phyloP scores from a whole-genome alignment of 495 filamentous ascomycete species.

The Hypoxylon trugodes region DNA sequence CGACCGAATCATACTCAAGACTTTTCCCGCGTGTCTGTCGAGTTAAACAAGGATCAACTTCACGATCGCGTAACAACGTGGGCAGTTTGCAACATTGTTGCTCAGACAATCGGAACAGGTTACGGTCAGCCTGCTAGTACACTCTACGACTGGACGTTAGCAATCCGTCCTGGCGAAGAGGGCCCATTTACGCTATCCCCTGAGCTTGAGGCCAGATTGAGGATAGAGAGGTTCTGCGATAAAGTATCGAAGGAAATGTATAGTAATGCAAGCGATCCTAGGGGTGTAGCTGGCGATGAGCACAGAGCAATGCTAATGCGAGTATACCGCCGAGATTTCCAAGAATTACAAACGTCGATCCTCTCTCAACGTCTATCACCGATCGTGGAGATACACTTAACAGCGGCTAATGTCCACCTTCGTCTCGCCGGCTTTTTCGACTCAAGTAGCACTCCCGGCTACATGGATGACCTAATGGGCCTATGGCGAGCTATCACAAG shows the following conservation, averaged over 20 bases:
- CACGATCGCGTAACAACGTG: constrained; percentile 87
- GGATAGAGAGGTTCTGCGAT: constrained; percentile 84
- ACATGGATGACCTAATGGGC: constrained; percentile 77
- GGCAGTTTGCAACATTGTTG: constrained; percentile 91
- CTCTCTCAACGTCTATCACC: constrained; percentile 60
- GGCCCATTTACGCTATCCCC: constrained; percentile 71
- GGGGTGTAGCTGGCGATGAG: constrained; percentile 75
- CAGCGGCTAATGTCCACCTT: constrained; percentile 82
- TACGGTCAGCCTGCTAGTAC: constrained; percentile 92
- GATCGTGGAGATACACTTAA: constrained; percentile 76
- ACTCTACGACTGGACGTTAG: constrained; percentile 86
- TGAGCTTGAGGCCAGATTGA: constrained; percentile 72
- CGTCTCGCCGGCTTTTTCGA: constrained; percentile 91
- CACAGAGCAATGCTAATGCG: constrained; percentile 73
- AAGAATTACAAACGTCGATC: constrained; percentile 61
- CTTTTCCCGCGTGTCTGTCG: constrained; percentile 82
- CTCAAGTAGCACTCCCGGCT: constrained; percentile 74
- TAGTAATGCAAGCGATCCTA: constrained; percentile 77
- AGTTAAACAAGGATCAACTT: constrained; percentile 84
- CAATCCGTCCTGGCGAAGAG: constrained; percentile 67
- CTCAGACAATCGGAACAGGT: constrained; percentile 89
- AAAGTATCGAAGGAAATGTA: constrained; percentile 88
- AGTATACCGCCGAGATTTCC: constrained; percentile 64
- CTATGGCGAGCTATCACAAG: constrained; percentile 78
- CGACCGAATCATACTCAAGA: constrained; percentile 90